Base-by-base conservation (phyloP, 2,329 filamentous ascomycete species). In the Ilyonectria robusta region DNA sequence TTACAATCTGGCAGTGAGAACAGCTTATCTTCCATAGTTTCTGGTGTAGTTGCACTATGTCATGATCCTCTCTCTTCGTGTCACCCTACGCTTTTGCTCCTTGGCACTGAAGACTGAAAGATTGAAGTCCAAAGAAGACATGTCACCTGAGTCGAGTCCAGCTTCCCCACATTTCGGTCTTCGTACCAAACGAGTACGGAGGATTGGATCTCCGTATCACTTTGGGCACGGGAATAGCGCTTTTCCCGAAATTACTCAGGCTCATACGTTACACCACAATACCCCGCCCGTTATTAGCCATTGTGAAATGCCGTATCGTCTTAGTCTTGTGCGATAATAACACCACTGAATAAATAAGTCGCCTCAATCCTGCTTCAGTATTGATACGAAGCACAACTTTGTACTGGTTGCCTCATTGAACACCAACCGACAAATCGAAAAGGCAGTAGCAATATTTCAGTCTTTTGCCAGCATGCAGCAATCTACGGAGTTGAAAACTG, bases 1-100 rank as follows among this genome's bases (percentile, higher is more conserved):
- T 65, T 50, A 65, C 62, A 13, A 9, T 65, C 62, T 26, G 23
- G 50, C 35, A 61, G 19, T 8, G 40, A 61, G n/a, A 61, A 9
- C n/a, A 53, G 29, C 37, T 21, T 59, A 6, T 19, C 26, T 55
- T 23, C 31, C 62, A 55, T 47, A 19, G 10, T 47, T 47, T 47
- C 23, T 33, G 17, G 26, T 35, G 29, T 15, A 35, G 6, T 44
- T 9, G 9, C 17, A 23, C 15, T 46, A 17, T 33, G 4, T 31
- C n/a, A 17, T 11, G 54, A 37, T 23, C 29, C 42, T 47, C 40
- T 35, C 23, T 47, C 51, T 23, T 17, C 29, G 31, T 54, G 21
- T 11, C 33, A 46, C 21, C 23, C 40, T 57, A 46, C 37, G 26
- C 26, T n/a, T 57, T 57, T 46, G 54, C 23, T 57, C 4, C 15